phyloP scores from a whole-genome alignment of 2,329 filamentous ascomycete species.

The Cladosporium phlei region DNA sequence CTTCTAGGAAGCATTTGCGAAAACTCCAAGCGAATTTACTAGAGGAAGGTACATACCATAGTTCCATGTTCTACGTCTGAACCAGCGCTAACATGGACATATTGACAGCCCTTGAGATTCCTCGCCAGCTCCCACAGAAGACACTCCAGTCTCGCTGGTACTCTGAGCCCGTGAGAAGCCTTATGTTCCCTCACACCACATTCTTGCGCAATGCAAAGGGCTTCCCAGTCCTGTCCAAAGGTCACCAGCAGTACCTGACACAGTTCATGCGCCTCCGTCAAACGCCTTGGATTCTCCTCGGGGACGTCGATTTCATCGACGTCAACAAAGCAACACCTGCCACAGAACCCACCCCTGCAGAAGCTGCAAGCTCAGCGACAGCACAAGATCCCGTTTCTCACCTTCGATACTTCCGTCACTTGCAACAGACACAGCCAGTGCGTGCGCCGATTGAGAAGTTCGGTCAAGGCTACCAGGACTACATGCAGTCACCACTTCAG shows the following conservation, averaged over 20 bases:
- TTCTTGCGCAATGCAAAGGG: constrained; percentile 57
- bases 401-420: constrained; percentile 74
- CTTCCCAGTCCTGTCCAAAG: constrained; percentile 54
- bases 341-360: constrained; percentile 59
- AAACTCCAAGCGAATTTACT: background rate
- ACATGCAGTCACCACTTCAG: constrained; percentile 89
- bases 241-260: constrained; percentile 54
- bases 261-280: constrained; percentile 54
- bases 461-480: constrained; percentile 78
- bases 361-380: constrained; percentile 51
- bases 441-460: constrained; percentile 61
- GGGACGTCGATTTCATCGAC: constrained; percentile 51
- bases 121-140: constrained; percentile 54
- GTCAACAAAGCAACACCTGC: background rate
- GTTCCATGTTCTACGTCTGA: background rate
- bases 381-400: constrained; percentile 55
- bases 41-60: background rate
- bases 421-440: constrained; percentile 75
- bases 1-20: background rate
- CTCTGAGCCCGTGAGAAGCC: constrained; percentile 56
- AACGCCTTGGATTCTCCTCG: constrained; percentile 57
- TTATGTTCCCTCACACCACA: constrained; percentile 48
- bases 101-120: constrained; percentile 51
- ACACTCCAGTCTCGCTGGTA: constrained; percentile 58
- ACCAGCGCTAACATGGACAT: background rate